These are phyloP conservation scores for Colletotrichum lentis DNA, from an alignment of 2,329 filamentous ascomycete genomes.

Conservation along the genomic window DNA sequence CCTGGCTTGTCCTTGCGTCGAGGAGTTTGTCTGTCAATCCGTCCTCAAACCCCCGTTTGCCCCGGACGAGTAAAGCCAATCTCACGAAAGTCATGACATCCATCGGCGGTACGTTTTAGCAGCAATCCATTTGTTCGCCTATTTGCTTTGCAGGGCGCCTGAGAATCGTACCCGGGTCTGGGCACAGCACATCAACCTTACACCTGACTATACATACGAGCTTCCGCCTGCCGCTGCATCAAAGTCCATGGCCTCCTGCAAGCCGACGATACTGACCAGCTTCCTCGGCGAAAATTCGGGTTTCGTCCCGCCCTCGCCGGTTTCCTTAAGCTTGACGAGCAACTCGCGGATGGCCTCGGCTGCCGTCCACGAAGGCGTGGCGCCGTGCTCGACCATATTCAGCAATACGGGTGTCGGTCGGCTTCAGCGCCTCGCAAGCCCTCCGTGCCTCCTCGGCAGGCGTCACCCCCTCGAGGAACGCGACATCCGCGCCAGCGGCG, in stretches of 20 bases:
- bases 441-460: slow-evolving; percentile 58
- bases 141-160: not conserved
- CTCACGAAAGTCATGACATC: not conserved
- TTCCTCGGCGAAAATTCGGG: slow-evolving; percentile 56
- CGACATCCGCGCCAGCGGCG: slow-evolving; percentile 65
- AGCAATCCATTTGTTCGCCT: not conserved
- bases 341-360: slow-evolving; percentile 58
- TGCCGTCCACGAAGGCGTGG: slow-evolving; percentile 61
- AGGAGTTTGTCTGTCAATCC: not conserved
- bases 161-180: not conserved
- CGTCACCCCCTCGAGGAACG: slow-evolving; percentile 67
- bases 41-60: not conserved
- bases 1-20: not conserved
- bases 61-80: not conserved
- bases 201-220: slow-evolving; percentile 31
- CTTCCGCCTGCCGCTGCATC: slow-evolving; percentile 46
- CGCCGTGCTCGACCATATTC: slow-evolving; percentile 66
- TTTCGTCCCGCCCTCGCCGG: slow-evolving; percentile 50
- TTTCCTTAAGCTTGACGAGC: slow-evolving; percentile 49
- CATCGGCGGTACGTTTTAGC: not conserved
- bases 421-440: slow-evolving; percentile 57
- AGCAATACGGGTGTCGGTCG: slow-evolving; percentile 60
- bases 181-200: not conserved
- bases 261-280: slow-evolving; percentile 61
- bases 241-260: slow-evolving; percentile 60